Evolutionary conservation across 495 filamentous ascomycete species (phyloP), one percentile per base, ranked within the genome.

Genomic region (Aspergillus panamensis): DNA sequence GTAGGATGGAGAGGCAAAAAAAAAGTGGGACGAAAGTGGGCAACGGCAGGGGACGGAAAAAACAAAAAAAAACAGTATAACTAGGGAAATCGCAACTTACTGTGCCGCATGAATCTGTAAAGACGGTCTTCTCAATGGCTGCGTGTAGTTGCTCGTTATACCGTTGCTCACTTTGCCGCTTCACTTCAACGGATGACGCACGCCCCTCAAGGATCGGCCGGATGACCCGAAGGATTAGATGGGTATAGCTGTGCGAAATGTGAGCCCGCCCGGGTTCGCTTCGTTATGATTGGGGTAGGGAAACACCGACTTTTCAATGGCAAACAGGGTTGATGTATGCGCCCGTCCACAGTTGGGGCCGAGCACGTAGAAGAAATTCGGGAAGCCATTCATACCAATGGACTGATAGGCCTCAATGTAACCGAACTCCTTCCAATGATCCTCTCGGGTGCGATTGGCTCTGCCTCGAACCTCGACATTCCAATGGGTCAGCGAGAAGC

Each of bases 361-460:
- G n/a, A 57, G 20, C 12, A 62, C 48, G 21, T 58, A 58, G 51
- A 62, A 62, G 16, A 62, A 65, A 30, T 62, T 62, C 8, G 62
- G 62, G 19, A 65, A 65, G 42, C 42, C 59, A 52, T 51, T 48
- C 62, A 64, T 64, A 17, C 29, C 62, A 40, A 60, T 51, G 10
- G 53, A 45, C 17, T 61, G 56, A 39, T 54, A 64, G 31, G 58
- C 51, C 19, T 45, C 51, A 17, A 51, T 58, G 30, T 52, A 44
- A 33, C 58, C 58, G 40, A 55, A 42, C 6, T 50, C 44, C 8
- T 29, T 43, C 58, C 58, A 64, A 40, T 61, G 48, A 17, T 56
- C 43, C n/a, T 48, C 44, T 14, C 53, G 44, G 32, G 16, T 56
- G 19, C 32, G 43, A 40, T 35, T 48, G 1, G 13, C 43, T 40